Conservation (phyloP, 1,284 basidiomycete species). For the Peniophora sp. region DNA sequence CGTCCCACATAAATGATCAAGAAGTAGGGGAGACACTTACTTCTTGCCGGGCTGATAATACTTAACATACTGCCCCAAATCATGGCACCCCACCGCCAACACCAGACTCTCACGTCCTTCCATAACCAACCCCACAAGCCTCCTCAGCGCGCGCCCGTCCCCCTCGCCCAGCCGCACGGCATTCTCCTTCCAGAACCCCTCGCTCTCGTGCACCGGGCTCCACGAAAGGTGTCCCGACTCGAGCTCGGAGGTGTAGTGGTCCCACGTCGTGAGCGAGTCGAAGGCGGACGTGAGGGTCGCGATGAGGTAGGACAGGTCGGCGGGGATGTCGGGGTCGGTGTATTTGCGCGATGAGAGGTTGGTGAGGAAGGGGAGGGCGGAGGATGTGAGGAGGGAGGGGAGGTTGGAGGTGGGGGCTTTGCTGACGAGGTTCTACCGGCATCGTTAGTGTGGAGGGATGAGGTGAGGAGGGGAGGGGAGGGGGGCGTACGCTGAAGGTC, state of each 20-base stretch:
- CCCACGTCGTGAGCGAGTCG: conserved; percentile 89
- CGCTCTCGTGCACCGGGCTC: conserved; percentile 93
- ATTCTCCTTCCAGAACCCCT: conserved; percentile 98
- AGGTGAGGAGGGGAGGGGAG: not conserved
- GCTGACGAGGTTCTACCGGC: conserved; percentile 71
- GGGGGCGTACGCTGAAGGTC: conserved; percentile 67
- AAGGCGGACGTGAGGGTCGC: conserved; percentile 71
- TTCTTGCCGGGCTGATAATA: conserved; percentile 86
- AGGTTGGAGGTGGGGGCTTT: conserved; percentile 81
- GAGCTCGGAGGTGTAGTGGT: conserved; percentile 92
- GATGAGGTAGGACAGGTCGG: conserved; percentile 85
- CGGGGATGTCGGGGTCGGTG: conserved; percentile 90
- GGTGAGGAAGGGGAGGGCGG: conserved; percentile 81
- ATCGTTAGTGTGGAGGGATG: not conserved
- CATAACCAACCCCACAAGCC: conserved; percentile 64
- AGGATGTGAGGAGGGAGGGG: conserved; percentile 86
- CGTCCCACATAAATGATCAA: not conserved
- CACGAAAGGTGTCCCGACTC: conserved; percentile 87
- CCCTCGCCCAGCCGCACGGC: conserved; percentile 77
- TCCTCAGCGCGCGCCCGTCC: conserved; percentile 43
- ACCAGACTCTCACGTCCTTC: conserved; percentile 69
- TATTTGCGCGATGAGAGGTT: conserved; percentile 84
- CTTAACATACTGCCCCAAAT: conserved; percentile 91
- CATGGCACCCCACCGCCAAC: conserved; percentile 84
- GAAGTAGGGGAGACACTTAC: conserved; percentile 35